Evolutionary conservation across 176 grass and related monocot genomes (phyloP), one percentile per base, ranked within the genome.

Genomic region (Cenchrus purpureus): DNA sequence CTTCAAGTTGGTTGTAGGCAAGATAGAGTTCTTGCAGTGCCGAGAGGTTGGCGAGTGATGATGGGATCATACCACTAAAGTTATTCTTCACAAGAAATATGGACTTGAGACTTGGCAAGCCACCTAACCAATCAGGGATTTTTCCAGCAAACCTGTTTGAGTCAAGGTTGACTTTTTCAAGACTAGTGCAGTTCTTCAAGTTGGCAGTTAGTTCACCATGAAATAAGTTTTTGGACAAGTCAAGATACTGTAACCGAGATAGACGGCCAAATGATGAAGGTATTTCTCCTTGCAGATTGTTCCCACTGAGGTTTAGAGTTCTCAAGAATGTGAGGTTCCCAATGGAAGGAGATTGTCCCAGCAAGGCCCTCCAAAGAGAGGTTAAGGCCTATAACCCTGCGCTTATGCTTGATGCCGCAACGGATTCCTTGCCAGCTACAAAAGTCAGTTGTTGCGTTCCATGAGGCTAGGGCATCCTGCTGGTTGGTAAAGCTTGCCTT

Each of bases 401-500:
- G 5, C 45, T 14, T 52, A 20, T 80, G 42, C 44, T 46, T 76
- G 17, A n/a, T 1, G 55, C 55, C 57, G 62, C 77, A 80, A 40
- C 2, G 37, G 37, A 40, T 4, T 22, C 76, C 71, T 28, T 22
- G 10, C 71, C 71, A 73, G 2, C n/a, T 2, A 2, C 71, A 73
- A 22, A 73, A 73, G 45, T 73, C 71, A 49, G 71, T 52, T 4
- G 9, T 52, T 73, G 12, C 12, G 46, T 73, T 73, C 71, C 71
- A 73, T 31, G 46, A 53, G n/a, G 71, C 46, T 3, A 73, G n/a
- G 9, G 15, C 45, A 29, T 11, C 48, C 11, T 0, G 12, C 11
- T 73, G 22, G 12, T 52, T 22, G 8, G 12, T 16, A 8, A 73
- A 10, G 2, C 46, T 15, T 22, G n/a, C 49, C n/a, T 73, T 73